Percentiles rank a stretch among this genome's conserved stretches.
Evolutionary conservation across 495 filamentous ascomycete genomes (phyloP).

Genomic region (Penicillium maclennaniae): DNA sequence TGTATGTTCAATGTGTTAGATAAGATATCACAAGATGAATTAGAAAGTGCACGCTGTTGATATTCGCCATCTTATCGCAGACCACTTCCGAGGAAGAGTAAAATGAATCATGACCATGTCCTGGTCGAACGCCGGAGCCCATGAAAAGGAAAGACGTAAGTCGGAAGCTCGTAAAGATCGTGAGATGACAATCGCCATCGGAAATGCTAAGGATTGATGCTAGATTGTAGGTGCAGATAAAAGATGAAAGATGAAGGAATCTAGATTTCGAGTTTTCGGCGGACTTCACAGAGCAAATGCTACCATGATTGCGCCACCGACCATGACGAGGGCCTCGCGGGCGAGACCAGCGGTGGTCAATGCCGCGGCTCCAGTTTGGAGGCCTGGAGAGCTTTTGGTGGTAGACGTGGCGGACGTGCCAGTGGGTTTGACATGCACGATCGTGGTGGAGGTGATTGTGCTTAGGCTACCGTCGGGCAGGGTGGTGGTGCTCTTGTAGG

Average conservation of each 20-base stretch:
- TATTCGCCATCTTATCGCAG: background rate
- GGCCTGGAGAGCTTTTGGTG: conserved; percentile 27
- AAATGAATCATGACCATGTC: background rate
- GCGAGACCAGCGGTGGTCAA: conserved; percentile 27
- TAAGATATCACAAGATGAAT: background rate
- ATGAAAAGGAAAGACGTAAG: conserved; percentile 23
- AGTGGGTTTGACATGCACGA: conserved; percentile 35
- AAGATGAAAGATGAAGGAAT: conserved; percentile 7
- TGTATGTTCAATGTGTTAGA: conserved; percentile 1
- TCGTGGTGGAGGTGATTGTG: conserved; percentile 47
- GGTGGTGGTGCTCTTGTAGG: conserved; percentile 51
- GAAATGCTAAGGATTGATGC: conserved; percentile 10
- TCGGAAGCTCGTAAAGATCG: conserved; percentile 23
- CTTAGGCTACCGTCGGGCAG: conserved; percentile 64
- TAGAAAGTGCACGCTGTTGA: conserved; percentile 5
- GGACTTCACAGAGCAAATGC: conserved; percentile 35
- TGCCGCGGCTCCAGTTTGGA: conserved; percentile 42
- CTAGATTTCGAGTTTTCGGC: background rate
- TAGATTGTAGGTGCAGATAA: conserved; percentile 13
- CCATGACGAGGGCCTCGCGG: conserved; percentile 41
- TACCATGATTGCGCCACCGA: conserved; percentile 40
- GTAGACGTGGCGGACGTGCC: conserved; percentile 22
- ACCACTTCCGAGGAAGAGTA: background rate
- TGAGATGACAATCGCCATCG: conserved; percentile 18
- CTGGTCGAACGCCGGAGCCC: conserved; percentile 7